Evolutionary conservation across 2,329 filamentous ascomycete species (phyloP).

Genomic region (Westerdykella aurantiaca): DNA sequence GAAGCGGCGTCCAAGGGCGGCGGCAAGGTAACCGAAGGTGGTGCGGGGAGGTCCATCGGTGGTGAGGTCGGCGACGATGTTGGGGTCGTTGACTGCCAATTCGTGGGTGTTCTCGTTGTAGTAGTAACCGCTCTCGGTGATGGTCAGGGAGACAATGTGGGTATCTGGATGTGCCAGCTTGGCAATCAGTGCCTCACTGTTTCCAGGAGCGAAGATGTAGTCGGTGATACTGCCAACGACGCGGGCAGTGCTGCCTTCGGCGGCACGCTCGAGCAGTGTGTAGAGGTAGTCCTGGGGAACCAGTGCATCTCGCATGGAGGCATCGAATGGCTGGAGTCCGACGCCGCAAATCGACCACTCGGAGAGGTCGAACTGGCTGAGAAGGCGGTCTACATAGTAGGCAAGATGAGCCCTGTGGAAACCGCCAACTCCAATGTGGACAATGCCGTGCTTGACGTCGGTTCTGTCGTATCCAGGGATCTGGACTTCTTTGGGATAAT

Average conservation of each 20-base stretch:
- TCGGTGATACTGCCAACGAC: constrained; percentile 24
- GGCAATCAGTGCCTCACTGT: constrained; percentile 22
- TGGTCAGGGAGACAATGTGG: constrained; percentile 27
- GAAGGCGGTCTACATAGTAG: constrained; percentile 22
- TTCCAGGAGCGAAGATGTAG: constrained; percentile 26
- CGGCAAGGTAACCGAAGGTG: constrained; percentile 23
- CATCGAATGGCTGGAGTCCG: constrained; percentile 22
- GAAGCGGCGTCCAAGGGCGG: constrained; percentile 20
- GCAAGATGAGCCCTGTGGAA: constrained; percentile 27
- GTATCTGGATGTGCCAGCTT: constrained; percentile 27
- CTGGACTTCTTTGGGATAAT: constrained; percentile 7
- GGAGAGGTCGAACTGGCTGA: constrained; percentile 19
- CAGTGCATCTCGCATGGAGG: constrained; percentile 21
- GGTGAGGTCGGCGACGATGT: constrained; percentile 20
- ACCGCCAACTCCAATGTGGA: constrained; percentile 25
- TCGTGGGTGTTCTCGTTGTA: constrained; percentile 28
- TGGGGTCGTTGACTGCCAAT: constrained; percentile 20
- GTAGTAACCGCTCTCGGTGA: constrained; percentile 27
- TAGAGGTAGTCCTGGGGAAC: constrained; percentile 23
- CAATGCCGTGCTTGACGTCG: constrained; percentile 24
- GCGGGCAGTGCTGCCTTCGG: constrained; percentile 18
- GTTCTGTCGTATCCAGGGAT: constrained; percentile 20
- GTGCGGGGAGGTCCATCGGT: constrained; percentile 20
- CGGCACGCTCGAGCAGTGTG: constrained; percentile 23
- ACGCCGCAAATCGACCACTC: constrained; percentile 29